Conservation (phyloP, 129 eudicot species). For the sunflower (Helianthus annuus) region HanXRQr2.0-SUNRISE NC_035435.2:169877864-169878363, state of each 20-base stretch:
- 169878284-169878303: too few species aligned
- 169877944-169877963: conserved; percentile 11
- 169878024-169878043: conserved; percentile 17
- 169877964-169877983: conserved; percentile 9
- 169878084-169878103: conserved; percentile 25
- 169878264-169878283: not conserved
- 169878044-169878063: conserved; percentile 7
- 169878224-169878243: not conserved
- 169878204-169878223: conserved; percentile 12
- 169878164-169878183: conserved; percentile 5
- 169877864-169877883: conserved; percentile 6
- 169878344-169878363: too few species aligned
- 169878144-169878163: not conserved
- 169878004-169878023: too few species aligned
- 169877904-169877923: not conserved
- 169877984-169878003: too few species aligned
- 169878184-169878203: not conserved
- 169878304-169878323: too few species aligned
- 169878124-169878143: conserved; percentile 24
- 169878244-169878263: not conserved
- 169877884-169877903: not conserved
- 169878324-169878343: too few species aligned
- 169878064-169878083: not conserved
- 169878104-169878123: conserved; percentile 34
- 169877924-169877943: not conserved